Percentiles rank a stretch among this genome's conserved stretches.
Conservation (phyloP, 371 early-diverging fungal genomes). For the Conidiobolus incongruus region DNA sequence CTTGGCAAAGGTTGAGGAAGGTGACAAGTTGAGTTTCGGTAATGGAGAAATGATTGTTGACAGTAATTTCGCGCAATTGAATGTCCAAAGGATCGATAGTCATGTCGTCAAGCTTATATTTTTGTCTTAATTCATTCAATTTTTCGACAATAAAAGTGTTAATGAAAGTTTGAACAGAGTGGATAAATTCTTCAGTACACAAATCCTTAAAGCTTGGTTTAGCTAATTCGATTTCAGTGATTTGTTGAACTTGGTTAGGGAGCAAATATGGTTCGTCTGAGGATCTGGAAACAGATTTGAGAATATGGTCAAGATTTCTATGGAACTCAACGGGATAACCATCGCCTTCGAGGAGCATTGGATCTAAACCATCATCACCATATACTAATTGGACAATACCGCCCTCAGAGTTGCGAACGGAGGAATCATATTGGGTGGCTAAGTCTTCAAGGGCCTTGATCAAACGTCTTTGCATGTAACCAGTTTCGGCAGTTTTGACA, state of each 20-base stretch:
- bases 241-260: too few relatives aligned
- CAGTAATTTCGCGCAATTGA: too few relatives aligned
- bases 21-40: conserved; percentile 42
- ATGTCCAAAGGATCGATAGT: conserved; percentile 18
- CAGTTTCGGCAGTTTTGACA: conserved; percentile 98
- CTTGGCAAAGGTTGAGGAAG: conserved; percentile 54
- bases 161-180: neutral
- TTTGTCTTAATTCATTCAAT: too few relatives aligned
- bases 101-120: conserved; percentile 30
- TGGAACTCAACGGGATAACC: conserved; percentile 74
- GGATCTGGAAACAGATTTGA: too few relatives aligned
- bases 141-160: conserved; percentile 7
- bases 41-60: conserved; percentile 42
- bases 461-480: conserved; percentile 97
- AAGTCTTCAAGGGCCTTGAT: conserved; percentile 99
- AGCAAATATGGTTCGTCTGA: too few relatives aligned
- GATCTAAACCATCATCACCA: conserved; percentile 97
- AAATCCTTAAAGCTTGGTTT: too few relatives aligned
- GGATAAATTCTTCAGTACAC: neutral
- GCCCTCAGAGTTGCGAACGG: conserved; percentile 89
- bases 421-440: conserved; percentile 82
- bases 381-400: conserved; percentile 90
- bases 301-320: conserved; percentile 50
- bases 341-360: conserved; percentile 83
- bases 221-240: too few relatives aligned